Evolutionary conservation across 805 yeast species (phyloP), one percentile per base, ranked within the genome.

Genomic region (Metschnikowia hibisci): DNA sequence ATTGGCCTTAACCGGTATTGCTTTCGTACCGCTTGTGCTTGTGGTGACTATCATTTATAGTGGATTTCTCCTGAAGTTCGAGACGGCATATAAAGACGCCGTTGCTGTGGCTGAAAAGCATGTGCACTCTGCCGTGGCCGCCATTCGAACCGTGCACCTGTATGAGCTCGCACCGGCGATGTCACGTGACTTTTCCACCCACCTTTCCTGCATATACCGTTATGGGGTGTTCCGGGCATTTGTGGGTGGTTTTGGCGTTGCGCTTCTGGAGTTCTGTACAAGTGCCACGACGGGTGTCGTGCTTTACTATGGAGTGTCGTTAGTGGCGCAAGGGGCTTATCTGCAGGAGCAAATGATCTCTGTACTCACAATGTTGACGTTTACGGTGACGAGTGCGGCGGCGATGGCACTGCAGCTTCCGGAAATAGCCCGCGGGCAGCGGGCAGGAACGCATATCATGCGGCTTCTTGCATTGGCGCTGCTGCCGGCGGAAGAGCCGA

Each of bases 1-100:
- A 54, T 65, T 93, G 32, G 78, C 96, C 1, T 64, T 91, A 8
- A 93, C 87, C 2, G 95, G 96, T 2, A 54, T 90, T 9, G 74
- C 96, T 0, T 70, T 89, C 60, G 73, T 85, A 11, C 95, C 96
- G 0, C 49, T 81, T 10, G 79, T 86, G 39, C 53, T 77, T 0
- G 20, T 77, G 0, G 55, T 80, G 1, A 76, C 90, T 2, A 62
- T 67, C 0, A 34, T 69, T 0, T 87, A 80, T 59, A 79, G 86
- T 6, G 46, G 57, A 0, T 39, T 79, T 3, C 62, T 83, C 26
- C 80, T 76, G 46, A 59, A 50, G 8, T 72, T 72, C 49, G 96
- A 90, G 60, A 72, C 77, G 15, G 50, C 51, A 1, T 87, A 87
- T 55, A 84, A 84, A 52, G 67, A 69, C 10, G 56, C 67, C 1